These are phyloP conservation scores for Neonectria ditissima DNA, from an alignment of 2,329 filamentous ascomycete genomes.

Conservation along the genomic window DNA sequence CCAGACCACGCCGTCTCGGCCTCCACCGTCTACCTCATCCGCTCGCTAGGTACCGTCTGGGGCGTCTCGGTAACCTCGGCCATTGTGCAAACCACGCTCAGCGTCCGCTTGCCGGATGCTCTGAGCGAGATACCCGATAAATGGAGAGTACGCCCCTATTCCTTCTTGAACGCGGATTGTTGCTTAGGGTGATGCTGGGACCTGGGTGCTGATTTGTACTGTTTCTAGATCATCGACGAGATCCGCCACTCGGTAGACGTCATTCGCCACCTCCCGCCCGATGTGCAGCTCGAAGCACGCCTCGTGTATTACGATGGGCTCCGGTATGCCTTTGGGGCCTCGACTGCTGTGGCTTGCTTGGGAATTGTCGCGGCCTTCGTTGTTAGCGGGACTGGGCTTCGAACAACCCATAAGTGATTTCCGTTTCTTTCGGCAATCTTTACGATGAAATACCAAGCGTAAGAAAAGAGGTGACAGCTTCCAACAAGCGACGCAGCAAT, in stretches of 20 bases:
- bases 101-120: constrained; percentile 63
- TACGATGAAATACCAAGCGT: not conserved
- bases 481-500: not conserved
- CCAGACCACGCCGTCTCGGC: constrained; percentile 72
- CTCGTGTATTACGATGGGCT: constrained; percentile 71
- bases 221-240: constrained; percentile 66
- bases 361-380: constrained; percentile 52
- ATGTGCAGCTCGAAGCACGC: constrained; percentile 67
- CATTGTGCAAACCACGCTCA: constrained; percentile 72
- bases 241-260: constrained; percentile 71
- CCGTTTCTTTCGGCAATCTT: too few species aligned
- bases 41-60: constrained; percentile 73
- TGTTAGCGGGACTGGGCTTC: constrained; percentile 46
- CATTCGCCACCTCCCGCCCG: constrained; percentile 65
- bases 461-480: not conserved
- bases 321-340: constrained; percentile 66
- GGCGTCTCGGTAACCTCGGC: constrained; percentile 72
- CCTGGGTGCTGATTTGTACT: constrained; percentile 32
- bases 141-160: constrained; percentile 62
- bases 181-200: constrained; percentile 6
- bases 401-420: constrained; percentile 42
- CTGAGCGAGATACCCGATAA: constrained; percentile 68
- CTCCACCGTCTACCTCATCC: constrained; percentile 72
- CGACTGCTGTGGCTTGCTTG: constrained; percentile 62
- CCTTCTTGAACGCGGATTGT: constrained; percentile 29